These are phyloP conservation scores for Chlorella sp. DNA, from an alignment of 139 green algal genomes.

Conservation along the genomic window DNA sequence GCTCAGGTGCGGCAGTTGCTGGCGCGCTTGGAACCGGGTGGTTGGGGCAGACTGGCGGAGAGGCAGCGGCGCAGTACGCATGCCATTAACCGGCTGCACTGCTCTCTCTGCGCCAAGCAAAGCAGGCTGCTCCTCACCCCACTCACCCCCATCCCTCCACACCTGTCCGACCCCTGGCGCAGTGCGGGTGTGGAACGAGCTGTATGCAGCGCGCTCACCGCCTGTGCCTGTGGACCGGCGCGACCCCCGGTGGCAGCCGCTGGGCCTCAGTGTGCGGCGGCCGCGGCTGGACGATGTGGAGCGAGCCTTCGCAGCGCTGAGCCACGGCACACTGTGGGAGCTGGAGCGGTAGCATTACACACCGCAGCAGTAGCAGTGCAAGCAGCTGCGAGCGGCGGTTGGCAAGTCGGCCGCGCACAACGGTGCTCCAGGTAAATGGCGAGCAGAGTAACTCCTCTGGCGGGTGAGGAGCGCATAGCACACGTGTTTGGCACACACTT, in stretches of 20 bases:
- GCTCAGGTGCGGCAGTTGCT: not conserved
- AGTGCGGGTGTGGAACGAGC: conserved; percentile 34
- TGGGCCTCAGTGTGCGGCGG: conserved; percentile 9
- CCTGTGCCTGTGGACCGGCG: not conserved
- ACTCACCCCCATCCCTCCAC: too few species aligned
- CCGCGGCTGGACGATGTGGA: conserved; percentile 9
- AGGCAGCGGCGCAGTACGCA: too few species aligned
- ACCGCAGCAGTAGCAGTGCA: not conserved
- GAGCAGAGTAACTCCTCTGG: too few species aligned
- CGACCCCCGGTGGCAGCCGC: conserved; percentile 15
- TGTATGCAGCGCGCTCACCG: conserved; percentile 17
- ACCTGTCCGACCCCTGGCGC: not conserved
- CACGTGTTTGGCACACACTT: too few species aligned
- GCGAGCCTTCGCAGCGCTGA: not conserved
- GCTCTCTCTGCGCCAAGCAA: too few species aligned
- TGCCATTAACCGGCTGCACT: too few species aligned
- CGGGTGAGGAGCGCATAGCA: too few species aligned
- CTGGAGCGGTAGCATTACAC: too few species aligned
- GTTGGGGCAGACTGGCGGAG: not conserved
- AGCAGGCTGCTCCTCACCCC: too few species aligned
- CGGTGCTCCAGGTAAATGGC: too few species aligned
- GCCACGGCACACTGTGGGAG: not conserved
- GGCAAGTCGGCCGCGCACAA: too few species aligned
- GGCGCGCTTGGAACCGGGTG: not conserved
- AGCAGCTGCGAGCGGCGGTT: too few species aligned